Conservation (phyloP, 2,329 filamentous ascomycete species). For the Triangularia verruculosa region DNA sequence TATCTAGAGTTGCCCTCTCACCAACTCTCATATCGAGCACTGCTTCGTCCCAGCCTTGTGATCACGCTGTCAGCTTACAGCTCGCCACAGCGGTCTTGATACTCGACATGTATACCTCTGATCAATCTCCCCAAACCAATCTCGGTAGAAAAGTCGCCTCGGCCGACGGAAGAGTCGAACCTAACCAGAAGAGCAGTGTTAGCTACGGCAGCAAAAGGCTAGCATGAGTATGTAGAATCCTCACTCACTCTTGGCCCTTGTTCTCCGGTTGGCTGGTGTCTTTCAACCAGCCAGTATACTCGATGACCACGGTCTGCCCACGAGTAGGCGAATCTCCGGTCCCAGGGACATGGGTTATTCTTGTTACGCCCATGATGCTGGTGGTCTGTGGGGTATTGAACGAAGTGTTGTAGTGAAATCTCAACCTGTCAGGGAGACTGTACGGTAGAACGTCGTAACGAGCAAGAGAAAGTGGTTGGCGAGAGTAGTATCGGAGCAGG, state of each 20-base stretch:
- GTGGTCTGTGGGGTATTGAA: neutral
- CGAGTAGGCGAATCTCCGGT: slow-evolving; percentile 56
- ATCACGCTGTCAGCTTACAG: neutral
- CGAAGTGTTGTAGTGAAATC: neutral
- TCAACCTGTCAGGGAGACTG: neutral
- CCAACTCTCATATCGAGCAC: slow-evolving; percentile 83
- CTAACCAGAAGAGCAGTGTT: slow-evolving; percentile 44
- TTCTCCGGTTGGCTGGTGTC: slow-evolving; percentile 58
- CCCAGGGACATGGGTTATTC: slow-evolving; percentile 61
- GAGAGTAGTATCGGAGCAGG: slow-evolving; percentile 4
- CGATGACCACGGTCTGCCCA: slow-evolving; percentile 77
- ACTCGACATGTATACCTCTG: slow-evolving; percentile 57
- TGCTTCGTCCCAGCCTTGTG: slow-evolving; percentile 84
- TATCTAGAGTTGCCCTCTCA: slow-evolving; percentile 83
- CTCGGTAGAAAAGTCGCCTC: slow-evolving; percentile 69
- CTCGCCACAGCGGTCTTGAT: neutral
- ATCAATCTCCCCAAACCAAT: slow-evolving; percentile 89
- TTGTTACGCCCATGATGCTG: slow-evolving; percentile 66
- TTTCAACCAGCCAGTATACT: slow-evolving; percentile 88
- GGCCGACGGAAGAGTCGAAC: slow-evolving; percentile 83
- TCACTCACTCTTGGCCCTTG: slow-evolving; percentile 65
- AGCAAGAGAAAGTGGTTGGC: neutral
- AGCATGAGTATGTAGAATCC: slow-evolving; percentile 6
- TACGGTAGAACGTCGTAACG: neutral
- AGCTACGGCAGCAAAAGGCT: slow-evolving; percentile 22